These are phyloP conservation scores for Limonium bicolor DNA, from an alignment of 148 eudicot genomes.

Conservation along the genomic window DNA sequence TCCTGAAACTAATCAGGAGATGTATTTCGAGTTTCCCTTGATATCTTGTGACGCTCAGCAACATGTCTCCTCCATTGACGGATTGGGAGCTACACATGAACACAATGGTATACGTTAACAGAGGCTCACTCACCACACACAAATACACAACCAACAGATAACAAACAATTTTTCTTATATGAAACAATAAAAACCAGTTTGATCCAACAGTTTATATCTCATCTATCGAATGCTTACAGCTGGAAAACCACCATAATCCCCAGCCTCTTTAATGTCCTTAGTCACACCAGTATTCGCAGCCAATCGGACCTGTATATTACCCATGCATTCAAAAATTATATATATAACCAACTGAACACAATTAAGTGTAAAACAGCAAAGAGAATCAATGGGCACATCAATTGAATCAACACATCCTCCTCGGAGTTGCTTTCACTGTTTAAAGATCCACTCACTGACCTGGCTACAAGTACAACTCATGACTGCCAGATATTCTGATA, in stretches of 20 bases:
- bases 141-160: background rate
- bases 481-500: background rate
- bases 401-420: background rate
- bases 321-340: background rate
- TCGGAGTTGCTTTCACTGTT: background rate
- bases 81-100: constrained; percentile 39
- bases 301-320: constrained; percentile 80
- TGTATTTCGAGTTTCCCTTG: no score
- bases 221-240: constrained; percentile 41
- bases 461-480: background rate
- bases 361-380: no score
- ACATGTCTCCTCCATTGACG: constrained; percentile 68
- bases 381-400: no score
- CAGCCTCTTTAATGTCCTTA: constrained; percentile 64
- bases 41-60: no score
- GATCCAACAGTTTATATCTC: background rate
- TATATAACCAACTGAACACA: background rate
- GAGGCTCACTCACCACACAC: background rate
- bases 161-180: background rate
- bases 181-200: background rate
- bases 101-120: background rate
- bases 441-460: no score
- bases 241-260: constrained; percentile 96
- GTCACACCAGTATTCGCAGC: constrained; percentile 86
- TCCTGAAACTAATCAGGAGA: no score